Percentiles rank a stretch among this genome's conserved stretches.
Evolutionary conservation across 805 yeast genomes (phyloP).

Genomic region (Sugiyamaella boreocaroliniensis): DNA sequence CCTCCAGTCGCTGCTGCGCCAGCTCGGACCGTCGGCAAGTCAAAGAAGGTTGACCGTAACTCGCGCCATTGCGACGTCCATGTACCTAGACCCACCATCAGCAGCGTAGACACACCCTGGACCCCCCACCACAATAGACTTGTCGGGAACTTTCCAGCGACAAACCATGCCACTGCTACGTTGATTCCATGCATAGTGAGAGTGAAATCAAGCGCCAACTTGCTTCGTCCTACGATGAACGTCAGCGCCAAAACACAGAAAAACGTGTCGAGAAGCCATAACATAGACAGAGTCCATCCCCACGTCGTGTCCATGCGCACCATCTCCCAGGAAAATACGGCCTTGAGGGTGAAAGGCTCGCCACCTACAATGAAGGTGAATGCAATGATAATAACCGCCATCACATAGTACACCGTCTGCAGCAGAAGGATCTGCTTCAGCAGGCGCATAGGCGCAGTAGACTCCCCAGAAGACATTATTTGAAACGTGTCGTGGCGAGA

Average conservation of each 20-base stretch:
- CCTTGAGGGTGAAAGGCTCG: slow-evolving; percentile 53
- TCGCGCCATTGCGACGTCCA: slow-evolving; percentile 92
- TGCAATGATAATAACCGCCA: slow-evolving; percentile 62
- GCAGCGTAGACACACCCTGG: slow-evolving; percentile 58
- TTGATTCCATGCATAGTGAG: slow-evolving; percentile 84
- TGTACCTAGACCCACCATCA: slow-evolving; percentile 76
- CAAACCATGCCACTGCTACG: slow-evolving; percentile 59
- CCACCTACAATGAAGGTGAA: slow-evolving; percentile 66
- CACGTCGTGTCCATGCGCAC: slow-evolving; percentile 68
- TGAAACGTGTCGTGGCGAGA: background rate
- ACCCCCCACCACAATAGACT: slow-evolving; percentile 78
- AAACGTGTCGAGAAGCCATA: slow-evolving; percentile 82
- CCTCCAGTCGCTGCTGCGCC: slow-evolving; percentile 1
- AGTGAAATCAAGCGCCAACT: slow-evolving; percentile 94
- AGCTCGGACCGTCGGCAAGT: slow-evolving; percentile 31
- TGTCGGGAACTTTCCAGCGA: slow-evolving; percentile 60
- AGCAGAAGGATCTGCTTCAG: slow-evolving; percentile 67
- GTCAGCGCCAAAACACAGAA: slow-evolving; percentile 81
- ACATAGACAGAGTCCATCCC: slow-evolving; percentile 63
- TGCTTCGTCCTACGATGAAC: slow-evolving; percentile 83
- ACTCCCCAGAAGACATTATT: background rate
- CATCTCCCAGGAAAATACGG: slow-evolving; percentile 77
- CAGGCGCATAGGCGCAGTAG: slow-evolving; percentile 50
- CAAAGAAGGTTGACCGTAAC: slow-evolving; percentile 81
- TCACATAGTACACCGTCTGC: slow-evolving; percentile 70